Evolutionary conservation across 805 yeast species (phyloP), one percentile per base, ranked within the genome.

Genomic region (Jamesozyma spencerorum): DNA sequence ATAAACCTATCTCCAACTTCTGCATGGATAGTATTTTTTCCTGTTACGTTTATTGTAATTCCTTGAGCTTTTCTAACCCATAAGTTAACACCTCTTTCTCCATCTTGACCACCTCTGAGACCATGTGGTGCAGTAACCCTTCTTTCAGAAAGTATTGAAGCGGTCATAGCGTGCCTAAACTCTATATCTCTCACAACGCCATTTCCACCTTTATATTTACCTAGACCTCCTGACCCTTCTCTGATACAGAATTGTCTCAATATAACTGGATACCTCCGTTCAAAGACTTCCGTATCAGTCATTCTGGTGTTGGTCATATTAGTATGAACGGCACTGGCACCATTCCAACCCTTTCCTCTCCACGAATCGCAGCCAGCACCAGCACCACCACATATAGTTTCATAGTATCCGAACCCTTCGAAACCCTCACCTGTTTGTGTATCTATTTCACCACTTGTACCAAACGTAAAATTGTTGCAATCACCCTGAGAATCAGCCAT

Each of bases 401-500:
- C 96, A 58, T 87, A 87, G 59, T 87, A 87, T 0, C 96, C 95
- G 60, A 85, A 86, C 0, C 88, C 86, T 7, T 69, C 62, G 60
- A 70, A 66, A 7, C 39, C 38, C 6, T 46, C 49, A 45, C 75
- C 53, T 55, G 79, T 66, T 62, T 69, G 56, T 10, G 62, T 64
- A 41, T 60, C 65, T 43, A 73, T 72, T 36, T 86, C 90, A 47
- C 79, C 85, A 46, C 81, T 85, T 20, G 74, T 75, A 18, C 97
- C 97, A 66, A 88, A 90, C 0, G 96, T 88, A 51, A 90, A 76
- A 63, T 90, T 92, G 63, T 92, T 90, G 60, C 95, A 85, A 44
- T 92, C 87, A 33, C 97, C 96, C 63, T 90, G 97, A 1, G 97
- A 87, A 48, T 87, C 96, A 2, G 97, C 97, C 67, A 86, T 83